Base-by-base conservation (phyloP, 768 basidiomycete species). In the Neoboletus magnificus region DNA sequence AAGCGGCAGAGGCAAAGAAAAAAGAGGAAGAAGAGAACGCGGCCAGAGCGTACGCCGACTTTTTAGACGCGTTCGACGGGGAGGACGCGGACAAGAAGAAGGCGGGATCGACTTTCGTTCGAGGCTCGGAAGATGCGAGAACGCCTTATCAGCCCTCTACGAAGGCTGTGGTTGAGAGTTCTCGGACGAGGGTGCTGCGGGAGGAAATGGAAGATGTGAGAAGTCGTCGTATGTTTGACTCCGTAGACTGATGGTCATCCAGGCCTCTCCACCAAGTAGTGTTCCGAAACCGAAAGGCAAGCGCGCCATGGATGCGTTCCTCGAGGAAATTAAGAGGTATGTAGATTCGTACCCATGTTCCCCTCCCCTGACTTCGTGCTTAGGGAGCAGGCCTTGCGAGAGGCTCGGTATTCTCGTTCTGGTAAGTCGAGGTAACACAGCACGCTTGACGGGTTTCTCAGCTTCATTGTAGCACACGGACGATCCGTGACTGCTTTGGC, bases 311-410 rank as follows among this genome's bases (percentile, higher is more conserved):
- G 95, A 98, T 71, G 73, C 87, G 2, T 99, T 98, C 69, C 76
- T 99, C 48, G 94, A 97, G 64, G 94, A 99, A 75, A 92, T 99
- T 56, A 98, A 98, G 75, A 83, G 83, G 96, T 89, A 45, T 22
- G 77, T 59, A 5, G 32, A 18, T 11, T n/a, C 7, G 9, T 50
- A 23, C 25, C 1, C 25, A 55, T 48, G 30, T 18, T 15, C 5
- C 8, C 20, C 1, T 33, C 25, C 27, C 56, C 49, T 65, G 52
- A 60, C 33, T 29, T 11, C 20, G 42, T 41, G 32, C 40, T n/a
- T 63, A 98, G 96, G 69, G 96, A 98, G 45, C 95, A 98, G 72
- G 91, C 91, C 12, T 81, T 89, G 60, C 80, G 97, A 49, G 97
- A 98, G 72, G 86, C 89, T 23, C 87, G 89, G 64, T 88, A 87